These are phyloP conservation scores for Lasiodiplodia sp. DNA, from an alignment of 2,329 filamentous ascomycete genomes.

Conservation along the genomic window DNA sequence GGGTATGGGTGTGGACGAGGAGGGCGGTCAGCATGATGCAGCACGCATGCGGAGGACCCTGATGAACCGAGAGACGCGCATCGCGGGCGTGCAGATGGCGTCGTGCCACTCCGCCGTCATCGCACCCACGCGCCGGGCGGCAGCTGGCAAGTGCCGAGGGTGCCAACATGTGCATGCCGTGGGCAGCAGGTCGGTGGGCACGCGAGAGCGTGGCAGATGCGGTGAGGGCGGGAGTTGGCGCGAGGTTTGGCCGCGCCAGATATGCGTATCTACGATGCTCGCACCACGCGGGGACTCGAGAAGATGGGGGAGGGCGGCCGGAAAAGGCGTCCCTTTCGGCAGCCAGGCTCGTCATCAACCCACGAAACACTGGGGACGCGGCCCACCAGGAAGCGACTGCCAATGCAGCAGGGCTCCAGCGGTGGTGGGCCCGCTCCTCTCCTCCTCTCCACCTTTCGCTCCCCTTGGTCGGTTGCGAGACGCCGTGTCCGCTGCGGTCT, in stretches of 20 bases:
- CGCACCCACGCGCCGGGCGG: not conserved
- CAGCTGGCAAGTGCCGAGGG: conserved; percentile 6
- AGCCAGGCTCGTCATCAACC: conserved; percentile 16
- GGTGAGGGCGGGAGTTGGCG: not conserved
- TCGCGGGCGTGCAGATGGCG: conserved; percentile 1
- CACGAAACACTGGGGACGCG: conserved; percentile 21
- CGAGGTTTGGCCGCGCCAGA: conserved; percentile 22
- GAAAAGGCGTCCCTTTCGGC: conserved; percentile 18
- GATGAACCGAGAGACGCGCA: conserved; percentile 13
- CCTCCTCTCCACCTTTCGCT: conserved; percentile 21
- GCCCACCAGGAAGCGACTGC: not conserved
- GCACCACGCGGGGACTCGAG: conserved; percentile 16
- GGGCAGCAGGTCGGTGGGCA: no score
- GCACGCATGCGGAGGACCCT: conserved; percentile 22
- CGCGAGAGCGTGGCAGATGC: conserved; percentile 5
- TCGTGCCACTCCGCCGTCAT: conserved; percentile 1
- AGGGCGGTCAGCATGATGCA: conserved; percentile 8
- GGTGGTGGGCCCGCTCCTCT: conserved; percentile 15
- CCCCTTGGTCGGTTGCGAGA: not conserved
- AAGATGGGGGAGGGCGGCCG: conserved; percentile 15
- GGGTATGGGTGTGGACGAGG: not conserved
- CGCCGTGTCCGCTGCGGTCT: conserved; percentile 1
- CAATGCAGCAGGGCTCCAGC: not conserved
- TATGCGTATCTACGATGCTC: conserved; percentile 11
- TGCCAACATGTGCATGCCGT: not conserved